These are phyloP conservation scores for Bipolaris zeicola DNA, from an alignment of 2,329 filamentous ascomycete genomes.

Conservation along the genomic window DNA sequence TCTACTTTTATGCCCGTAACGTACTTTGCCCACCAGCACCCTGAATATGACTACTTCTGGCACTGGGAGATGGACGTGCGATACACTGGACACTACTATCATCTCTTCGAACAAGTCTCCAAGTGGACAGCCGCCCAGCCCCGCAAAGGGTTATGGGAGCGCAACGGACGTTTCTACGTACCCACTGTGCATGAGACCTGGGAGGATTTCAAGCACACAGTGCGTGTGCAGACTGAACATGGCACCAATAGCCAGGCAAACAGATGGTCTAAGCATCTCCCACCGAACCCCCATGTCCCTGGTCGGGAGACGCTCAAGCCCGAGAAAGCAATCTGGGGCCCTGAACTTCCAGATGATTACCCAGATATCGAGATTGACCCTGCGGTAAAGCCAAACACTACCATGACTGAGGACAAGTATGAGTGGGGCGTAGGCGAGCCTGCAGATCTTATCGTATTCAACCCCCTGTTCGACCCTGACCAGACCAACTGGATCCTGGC, in stretches of 20 bases:
- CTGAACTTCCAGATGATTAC: slow-evolving; percentile 50
- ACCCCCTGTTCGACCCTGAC: slow-evolving; percentile 75
- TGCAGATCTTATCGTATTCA: slow-evolving; percentile 77
- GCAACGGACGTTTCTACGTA: slow-evolving; percentile 77
- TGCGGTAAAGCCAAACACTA: slow-evolving; percentile 60
- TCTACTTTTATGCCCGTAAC: slow-evolving; percentile 94
- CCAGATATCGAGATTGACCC: slow-evolving; percentile 59
- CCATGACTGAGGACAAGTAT: slow-evolving; percentile 61
- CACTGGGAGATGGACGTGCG: slow-evolving; percentile 95
- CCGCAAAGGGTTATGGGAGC: slow-evolving; percentile 76
- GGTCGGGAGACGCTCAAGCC: slow-evolving; percentile 47
- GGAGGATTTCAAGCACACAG: slow-evolving; percentile 72
- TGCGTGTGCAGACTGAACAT: slow-evolving; percentile 65
- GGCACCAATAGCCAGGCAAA: slow-evolving; percentile 55
- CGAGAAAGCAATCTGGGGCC: slow-evolving; percentile 58
- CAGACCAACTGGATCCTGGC: slow-evolving; percentile 75
- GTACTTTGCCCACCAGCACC: slow-evolving; percentile 85
- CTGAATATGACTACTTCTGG: slow-evolving; percentile 91
- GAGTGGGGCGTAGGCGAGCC: slow-evolving; percentile 72
- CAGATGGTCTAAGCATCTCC: slow-evolving; percentile 50
- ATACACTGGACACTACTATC: slow-evolving; percentile 88
- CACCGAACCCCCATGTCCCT: slow-evolving; percentile 51
- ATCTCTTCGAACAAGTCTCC: slow-evolving; percentile 71
- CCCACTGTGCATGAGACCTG: slow-evolving; percentile 71
- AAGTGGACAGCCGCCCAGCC: slow-evolving; percentile 72